A percentile compares a stretch with the other conserved stretches of the same genome.
Evolutionary conservation across 805 yeast species (phyloP).

Genomic region (Candida hungchunana): DNA sequence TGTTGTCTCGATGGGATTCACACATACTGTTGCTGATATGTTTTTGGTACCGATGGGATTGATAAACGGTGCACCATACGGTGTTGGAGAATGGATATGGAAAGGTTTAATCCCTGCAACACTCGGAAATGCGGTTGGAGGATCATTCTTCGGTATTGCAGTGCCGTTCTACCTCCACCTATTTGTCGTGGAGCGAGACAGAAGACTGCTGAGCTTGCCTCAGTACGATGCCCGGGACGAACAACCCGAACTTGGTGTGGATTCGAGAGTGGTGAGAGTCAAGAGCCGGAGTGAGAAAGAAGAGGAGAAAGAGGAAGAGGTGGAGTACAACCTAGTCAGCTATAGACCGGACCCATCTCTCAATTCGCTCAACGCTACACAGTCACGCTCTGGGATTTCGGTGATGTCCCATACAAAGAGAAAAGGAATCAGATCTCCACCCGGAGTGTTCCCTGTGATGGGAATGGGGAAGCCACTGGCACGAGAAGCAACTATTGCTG

Average conservation of each 20-base stretch:
- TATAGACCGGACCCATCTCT: no score
- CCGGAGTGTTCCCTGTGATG: conserved; percentile 73
- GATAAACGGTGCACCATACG: conserved; percentile 58
- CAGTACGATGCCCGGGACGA: conserved; percentile 70
- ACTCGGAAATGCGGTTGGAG: conserved; percentile 80
- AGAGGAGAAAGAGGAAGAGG: neutral
- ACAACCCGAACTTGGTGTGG: conserved; percentile 73
- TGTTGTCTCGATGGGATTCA: conserved; percentile 73
- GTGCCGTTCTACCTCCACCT: conserved; percentile 74
- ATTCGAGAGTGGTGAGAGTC: conserved; percentile 70
- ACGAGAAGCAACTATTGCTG: conserved; percentile 57
- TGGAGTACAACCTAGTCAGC: no score
- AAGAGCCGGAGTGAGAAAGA: no score
- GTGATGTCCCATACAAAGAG: no score
- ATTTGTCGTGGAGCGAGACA: conserved; percentile 68
- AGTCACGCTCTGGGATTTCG: no score
- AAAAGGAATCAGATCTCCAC: conserved; percentile 61
- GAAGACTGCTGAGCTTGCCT: conserved; percentile 57
- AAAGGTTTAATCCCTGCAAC: conserved; percentile 65
- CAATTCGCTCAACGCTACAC: no score
- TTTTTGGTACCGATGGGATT: conserved; percentile 60
- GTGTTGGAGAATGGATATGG: conserved; percentile 69
- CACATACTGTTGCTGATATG: conserved; percentile 85
- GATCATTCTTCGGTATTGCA: conserved; percentile 56
- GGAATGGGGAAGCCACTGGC: conserved; percentile 69